A percentile compares a stretch with the other conserved stretches of the same genome.
These are phyloP conservation scores for Fomitopsis betulina DNA, from an alignment of 1,284 basidiomycete species.

Conservation along the genomic window DNA sequence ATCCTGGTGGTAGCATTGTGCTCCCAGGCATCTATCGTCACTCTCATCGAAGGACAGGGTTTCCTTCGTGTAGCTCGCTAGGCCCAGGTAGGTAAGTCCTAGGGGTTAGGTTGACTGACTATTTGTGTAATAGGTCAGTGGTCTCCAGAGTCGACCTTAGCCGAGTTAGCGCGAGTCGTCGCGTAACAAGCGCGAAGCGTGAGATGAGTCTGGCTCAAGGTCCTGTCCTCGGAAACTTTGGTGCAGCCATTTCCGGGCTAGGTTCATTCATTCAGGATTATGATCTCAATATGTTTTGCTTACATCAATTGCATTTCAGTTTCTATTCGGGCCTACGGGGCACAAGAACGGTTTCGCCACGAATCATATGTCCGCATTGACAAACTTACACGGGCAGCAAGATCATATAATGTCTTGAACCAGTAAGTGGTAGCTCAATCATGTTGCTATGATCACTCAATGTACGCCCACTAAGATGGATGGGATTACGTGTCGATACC, in stretches of 20 bases:
- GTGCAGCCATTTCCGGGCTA: constrained; percentile 61
- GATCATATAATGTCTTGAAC: constrained; percentile 53
- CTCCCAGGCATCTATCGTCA: too few species aligned
- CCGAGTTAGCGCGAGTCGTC: too few species aligned
- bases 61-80: too few species aligned
- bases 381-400: constrained; percentile 39
- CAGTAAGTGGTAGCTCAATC: constrained; percentile 23
- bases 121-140: too few species aligned
- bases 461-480: constrained; percentile 12
- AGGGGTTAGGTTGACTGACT: too few species aligned
- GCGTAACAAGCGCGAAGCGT: constrained; percentile 67
- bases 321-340: constrained; percentile 59
- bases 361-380: constrained; percentile 46
- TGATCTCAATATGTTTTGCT: not conserved
- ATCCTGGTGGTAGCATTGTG: too few species aligned
- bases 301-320: constrained; percentile 32
- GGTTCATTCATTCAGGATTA: constrained; percentile 25
- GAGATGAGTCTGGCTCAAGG: constrained; percentile 62
- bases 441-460: constrained; percentile 20
- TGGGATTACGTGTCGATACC: constrained; percentile 35
- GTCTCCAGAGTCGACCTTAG: too few species aligned
- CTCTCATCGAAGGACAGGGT: too few species aligned
- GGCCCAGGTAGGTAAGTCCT: too few species aligned
- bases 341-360: constrained; percentile 40
- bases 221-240: constrained; percentile 64